Evolutionary conservation across 352 stramenopile genomes (phyloP), one percentile per base, ranked within the genome.

Genomic region (Globisporangium spinosum): DNA sequence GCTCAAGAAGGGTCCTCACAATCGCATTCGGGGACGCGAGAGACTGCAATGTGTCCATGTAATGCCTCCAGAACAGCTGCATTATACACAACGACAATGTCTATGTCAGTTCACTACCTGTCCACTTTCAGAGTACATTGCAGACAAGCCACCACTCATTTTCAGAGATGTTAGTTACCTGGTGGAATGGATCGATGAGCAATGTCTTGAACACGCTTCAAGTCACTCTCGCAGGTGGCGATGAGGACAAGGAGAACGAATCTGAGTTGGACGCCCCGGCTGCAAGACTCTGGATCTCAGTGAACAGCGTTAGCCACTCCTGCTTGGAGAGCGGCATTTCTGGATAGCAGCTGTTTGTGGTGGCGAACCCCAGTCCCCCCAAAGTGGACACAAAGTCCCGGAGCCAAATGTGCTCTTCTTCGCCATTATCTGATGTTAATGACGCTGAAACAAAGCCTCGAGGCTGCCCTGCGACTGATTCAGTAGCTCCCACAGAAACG

Each of bases 171-270:
- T 29, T 32, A 32, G 22, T 20, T 73, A 81, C 77, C 76, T 73
- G 57, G 53, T 85, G 77, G 47, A 83, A 77, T 0, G 76, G 77
- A 5, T 85, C 76, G 10, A 85, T n/a, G 20, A 85, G 35, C 49
- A 79, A 73, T 5, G 63, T 75, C 29, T 76, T 71, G 61, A 85
- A 76, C 27, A 67, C 70, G 38, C 64, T 68, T 29, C 77, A 72
- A 27, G 67, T 58, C 35, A 79, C 73, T 51, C 43, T 51, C 43
- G 40, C 15, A 9, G 15, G 15, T 49, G 40, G 17, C 3, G 1
- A 68, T 32, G 6, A 20, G 60, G 13, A 49, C 29, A 2, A 60
- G 32, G 20, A 20, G 15, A 7, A 17, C 2, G n/a, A 35, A 13
- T 25, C 20, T 13, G 34, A 4, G 7, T 17, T 35, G 17, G 64